Evolutionary conservation across 768 basidiomycete species (phyloP).

Genomic region (Galerina sulciceps): DNA sequence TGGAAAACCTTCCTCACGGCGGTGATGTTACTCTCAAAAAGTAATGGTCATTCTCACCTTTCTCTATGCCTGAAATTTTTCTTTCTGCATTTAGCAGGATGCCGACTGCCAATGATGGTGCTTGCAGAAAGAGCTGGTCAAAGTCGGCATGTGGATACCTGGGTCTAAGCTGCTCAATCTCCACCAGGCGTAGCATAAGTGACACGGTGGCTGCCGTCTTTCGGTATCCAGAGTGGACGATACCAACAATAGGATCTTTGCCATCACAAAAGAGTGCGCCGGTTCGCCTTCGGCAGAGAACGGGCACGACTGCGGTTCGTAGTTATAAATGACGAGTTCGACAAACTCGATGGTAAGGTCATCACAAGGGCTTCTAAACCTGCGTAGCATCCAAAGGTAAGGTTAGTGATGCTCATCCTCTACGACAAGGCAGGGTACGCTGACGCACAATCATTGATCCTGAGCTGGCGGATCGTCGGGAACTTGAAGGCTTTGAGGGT

Average conservation of each 20-base stretch:
- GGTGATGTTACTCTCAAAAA: background rate
- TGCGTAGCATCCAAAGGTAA: constrained; percentile 40
- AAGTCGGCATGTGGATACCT: constrained; percentile 33
- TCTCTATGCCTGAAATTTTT: no score
- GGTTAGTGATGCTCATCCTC: constrained; percentile 36
- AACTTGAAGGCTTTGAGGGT: background rate
- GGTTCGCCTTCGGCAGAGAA: constrained; percentile 46
- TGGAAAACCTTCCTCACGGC: background rate
- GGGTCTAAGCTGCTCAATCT: constrained; percentile 30
- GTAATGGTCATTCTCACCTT: background rate
- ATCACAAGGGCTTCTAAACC: constrained; percentile 36
- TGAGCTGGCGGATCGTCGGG: constrained; percentile 27
- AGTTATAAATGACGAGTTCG: constrained; percentile 40
- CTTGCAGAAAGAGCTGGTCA: no score
- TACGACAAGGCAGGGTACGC: constrained; percentile 34
- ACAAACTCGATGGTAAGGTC: constrained; percentile 25
- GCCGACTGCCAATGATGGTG: no score
- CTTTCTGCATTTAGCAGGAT: no score
- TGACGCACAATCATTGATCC: constrained; percentile 31
- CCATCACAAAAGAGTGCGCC: constrained; percentile 42
- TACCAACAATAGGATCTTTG: constrained; percentile 21
- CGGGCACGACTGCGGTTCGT: constrained; percentile 26
- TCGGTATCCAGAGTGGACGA: constrained; percentile 5
- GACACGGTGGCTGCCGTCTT: background rate
- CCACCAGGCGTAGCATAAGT: constrained; percentile 19